Base-by-base conservation (phyloP, 1,139 yeast genomes). In the Candida gigantensis region DNA sequence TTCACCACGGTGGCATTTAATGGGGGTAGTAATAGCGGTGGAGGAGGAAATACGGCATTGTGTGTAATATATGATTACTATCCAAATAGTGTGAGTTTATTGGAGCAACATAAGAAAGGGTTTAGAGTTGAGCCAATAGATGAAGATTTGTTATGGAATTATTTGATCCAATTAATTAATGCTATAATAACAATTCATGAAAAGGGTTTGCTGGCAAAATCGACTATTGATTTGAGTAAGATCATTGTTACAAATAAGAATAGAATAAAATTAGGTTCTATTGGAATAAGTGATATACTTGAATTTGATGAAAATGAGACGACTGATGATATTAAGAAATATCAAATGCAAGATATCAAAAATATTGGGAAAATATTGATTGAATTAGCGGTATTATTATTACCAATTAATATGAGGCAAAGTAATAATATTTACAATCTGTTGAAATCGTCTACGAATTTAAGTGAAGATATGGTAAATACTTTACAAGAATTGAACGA, bases 1-100 rank as follows among this genome's bases (percentile, higher is more conserved):
- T 92, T 92, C 57, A 84, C 96, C 1, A 82, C 94, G 8, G 77
- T 88, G 44, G 86, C 90, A 5, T 92, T 94, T 64, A 21, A 30
- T 13, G 23, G 15, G 15, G 15, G 20, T 10, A 26, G 23, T 10
- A n/a, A n/a, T n/a, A n/a, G n/a, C n/a, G n/a, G n/a, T n/a, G n/a
- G n/a, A n/a, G 90, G 89, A 27, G 92, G 85, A 46, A 72, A 75
- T 28, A 41, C 52, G 42, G 24, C 36, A 11, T 61, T 84, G 38
- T 50, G 65, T 21, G 49, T 65, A 35, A 55, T 58, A 4, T 62
- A 62, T 44, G 69, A 64, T 40, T 77, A 74, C 43, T 80, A 53
- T 68, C 66, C 73, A 4, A 57, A 57, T 40, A 47, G 66, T 2
- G 51, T 45, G 28, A 63, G 67, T 1, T 50, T 64, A 36, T 40